Base-by-base conservation (phyloP, 1,284 basidiomycete genomes). In the Puccinia coronata region DNA sequence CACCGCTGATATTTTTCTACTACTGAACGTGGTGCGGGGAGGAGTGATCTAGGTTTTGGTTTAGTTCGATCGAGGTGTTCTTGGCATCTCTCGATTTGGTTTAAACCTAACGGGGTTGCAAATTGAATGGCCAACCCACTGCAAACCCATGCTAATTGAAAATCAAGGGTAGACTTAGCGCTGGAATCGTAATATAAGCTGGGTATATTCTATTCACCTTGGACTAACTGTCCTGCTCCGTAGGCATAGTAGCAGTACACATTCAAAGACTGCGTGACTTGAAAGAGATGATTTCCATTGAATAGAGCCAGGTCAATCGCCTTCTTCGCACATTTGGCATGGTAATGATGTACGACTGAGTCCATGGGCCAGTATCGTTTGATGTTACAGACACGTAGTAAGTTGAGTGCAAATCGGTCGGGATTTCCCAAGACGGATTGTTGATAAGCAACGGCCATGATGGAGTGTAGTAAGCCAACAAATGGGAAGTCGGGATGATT, bases 381-480 rank as follows among this genome's bases (percentile, higher is more conserved):
- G 47, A 73, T 73, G 70, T 41, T 39, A 59, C 49, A 75, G n/a
- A 28, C 36, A 18, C 31, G 39, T 39, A 63, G 31, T 75, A 63
- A 63, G 41, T 59, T 59, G 14, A 57, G 55, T 18, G 73, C 73
- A 61, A 75, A 63, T 4, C 20, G 39, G 28, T 75, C 57, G 73
- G 73, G 39, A 41, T 59, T 61, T 25, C 57, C 73, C 16, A 25
- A 43, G 47, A 57, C 41, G 31, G 47, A 55, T 67, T 67, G 47
- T 39, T 69, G 28, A 41, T 67, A 78, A 55, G 63, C 63, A 25
- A 78, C n/a, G n/a, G 75, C 61, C 75, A 78, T 78, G 63, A 78
- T 78, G 11, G 75, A 41, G 43, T 78, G 75, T 36, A 78, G 43
- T 53, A 78, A 57, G 5, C 75, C 75, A 28, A 69, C 34, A 69